These are phyloP conservation scores for Lentinus tigrinus DNA, from an alignment of 768 basidiomycete genomes.

Conservation along the genomic window DNA sequence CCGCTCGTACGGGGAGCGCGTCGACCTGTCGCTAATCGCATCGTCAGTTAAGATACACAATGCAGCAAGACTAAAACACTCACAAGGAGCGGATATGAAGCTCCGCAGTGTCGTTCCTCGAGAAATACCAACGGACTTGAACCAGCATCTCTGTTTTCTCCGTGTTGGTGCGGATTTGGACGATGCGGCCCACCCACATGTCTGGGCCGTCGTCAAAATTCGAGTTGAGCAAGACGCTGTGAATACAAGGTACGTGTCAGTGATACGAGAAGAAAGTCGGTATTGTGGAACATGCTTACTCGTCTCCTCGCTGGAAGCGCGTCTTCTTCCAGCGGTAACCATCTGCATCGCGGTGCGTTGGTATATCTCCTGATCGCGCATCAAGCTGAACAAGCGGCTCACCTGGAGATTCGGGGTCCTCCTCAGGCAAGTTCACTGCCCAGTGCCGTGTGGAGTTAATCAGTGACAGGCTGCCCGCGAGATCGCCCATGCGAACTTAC, in stretches of 20 bases:
- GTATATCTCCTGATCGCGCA: no score
- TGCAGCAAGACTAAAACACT: background rate
- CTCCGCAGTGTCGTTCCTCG: slow-evolving; percentile 7
- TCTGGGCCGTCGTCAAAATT: slow-evolving; percentile 2
- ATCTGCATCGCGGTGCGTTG: background rate
- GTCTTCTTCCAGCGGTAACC: background rate
- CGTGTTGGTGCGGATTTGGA: background rate
- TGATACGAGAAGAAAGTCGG: background rate
- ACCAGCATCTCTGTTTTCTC: slow-evolving; percentile 2
- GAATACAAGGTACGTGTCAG: background rate
- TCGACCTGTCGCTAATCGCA: slow-evolving; percentile 3
- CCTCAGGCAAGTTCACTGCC: no score
- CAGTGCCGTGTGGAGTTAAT: no score
- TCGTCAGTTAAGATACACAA: background rate
- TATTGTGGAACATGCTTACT: background rate
- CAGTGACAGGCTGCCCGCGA: no score
- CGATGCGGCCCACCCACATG: slow-evolving; percentile 15
- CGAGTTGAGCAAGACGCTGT: slow-evolving; percentile 14
- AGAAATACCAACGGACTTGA: slow-evolving; percentile 19
- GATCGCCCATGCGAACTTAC: no score
- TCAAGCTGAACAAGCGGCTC: no score
- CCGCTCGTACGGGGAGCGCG: slow-evolving; percentile 15
- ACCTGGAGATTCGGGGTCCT: no score
- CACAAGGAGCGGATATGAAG: slow-evolving; percentile 15
- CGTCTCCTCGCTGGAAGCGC: slow-evolving; percentile 12